These are phyloP conservation scores for Plectosphaerella cucumerina DNA, from an alignment of 2,329 filamentous ascomycete genomes.

Conservation along the genomic window DNA sequence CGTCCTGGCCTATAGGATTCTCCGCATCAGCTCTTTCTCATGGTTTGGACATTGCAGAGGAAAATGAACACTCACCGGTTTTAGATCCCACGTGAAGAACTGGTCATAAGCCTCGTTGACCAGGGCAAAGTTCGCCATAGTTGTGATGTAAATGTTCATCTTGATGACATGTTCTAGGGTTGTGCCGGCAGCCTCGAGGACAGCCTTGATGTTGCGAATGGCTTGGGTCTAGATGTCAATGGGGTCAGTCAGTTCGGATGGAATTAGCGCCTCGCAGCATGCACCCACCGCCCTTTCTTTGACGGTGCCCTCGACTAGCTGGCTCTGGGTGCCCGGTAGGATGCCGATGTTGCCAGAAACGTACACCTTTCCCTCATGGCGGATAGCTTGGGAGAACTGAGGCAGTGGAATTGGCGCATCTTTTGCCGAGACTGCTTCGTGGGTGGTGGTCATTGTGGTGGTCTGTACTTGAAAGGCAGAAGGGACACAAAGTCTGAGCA, in stretches of 20 bases:
- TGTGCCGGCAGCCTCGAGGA: slow-evolving; percentile 58
- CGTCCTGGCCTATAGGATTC: slow-evolving; percentile 26
- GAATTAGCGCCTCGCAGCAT: too few relatives aligned
- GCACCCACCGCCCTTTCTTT: slow-evolving; percentile 34
- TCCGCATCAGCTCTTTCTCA: not conserved
- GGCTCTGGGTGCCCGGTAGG: slow-evolving; percentile 30
- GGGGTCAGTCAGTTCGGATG: too few relatives aligned
- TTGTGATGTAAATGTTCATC: slow-evolving; percentile 61
- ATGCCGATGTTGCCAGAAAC: slow-evolving; percentile 61
- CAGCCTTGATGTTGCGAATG: slow-evolving; percentile 53
- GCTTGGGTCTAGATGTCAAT: slow-evolving; percentile 33
- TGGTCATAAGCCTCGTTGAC: slow-evolving; percentile 54
- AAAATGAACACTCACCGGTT: slow-evolving; percentile 35
- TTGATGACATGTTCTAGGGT: slow-evolving; percentile 59
- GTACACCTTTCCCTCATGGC: slow-evolving; percentile 63
- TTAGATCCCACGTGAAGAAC: slow-evolving; percentile 38
- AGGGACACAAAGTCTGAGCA: not conserved
- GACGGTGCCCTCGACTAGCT: slow-evolving; percentile 49
- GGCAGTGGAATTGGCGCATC: slow-evolving; percentile 36
- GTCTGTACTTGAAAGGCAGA: not conserved
- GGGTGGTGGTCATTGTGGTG: not conserved
- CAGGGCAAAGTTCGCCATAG: slow-evolving; percentile 59
- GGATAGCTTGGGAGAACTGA: slow-evolving; percentile 57
- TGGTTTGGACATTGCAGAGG: too few relatives aligned
- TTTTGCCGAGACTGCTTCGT: slow-evolving; percentile 13